These are phyloP conservation scores for Botrytis hyacinthi DNA, from an alignment of 2,329 filamentous ascomycete species.

Conservation along the genomic window DNA sequence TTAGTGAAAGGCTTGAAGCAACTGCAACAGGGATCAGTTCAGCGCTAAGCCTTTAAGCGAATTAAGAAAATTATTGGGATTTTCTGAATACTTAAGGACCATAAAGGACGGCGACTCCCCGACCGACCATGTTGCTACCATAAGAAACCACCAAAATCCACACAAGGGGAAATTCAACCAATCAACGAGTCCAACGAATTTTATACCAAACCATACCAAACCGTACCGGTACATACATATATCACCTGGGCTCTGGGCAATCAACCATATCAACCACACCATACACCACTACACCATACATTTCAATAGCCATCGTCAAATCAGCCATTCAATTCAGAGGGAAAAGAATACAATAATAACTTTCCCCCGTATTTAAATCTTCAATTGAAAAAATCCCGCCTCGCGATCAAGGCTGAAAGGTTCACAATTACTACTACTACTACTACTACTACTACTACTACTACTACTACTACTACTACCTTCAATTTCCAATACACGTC, in stretches of 20 bases:
- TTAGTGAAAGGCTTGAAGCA: constrained; percentile 18
- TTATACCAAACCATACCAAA: neutral
- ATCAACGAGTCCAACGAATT: constrained; percentile 15
- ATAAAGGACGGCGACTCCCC: constrained; percentile 18
- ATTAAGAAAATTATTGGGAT: constrained; percentile 15
- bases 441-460: too few species aligned
- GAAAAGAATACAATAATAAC: neutral
- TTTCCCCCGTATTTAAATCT: neutral
- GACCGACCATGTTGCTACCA: constrained; percentile 10
- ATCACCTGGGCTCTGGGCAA: neutral
- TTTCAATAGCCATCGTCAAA: neutral
- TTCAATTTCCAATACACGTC: neutral
- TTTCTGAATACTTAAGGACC: constrained; percentile 19
- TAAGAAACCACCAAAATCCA: constrained; percentile 17
- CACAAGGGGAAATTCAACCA: neutral
- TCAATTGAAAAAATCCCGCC: neutral
- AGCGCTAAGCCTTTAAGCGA: constrained; percentile 16
- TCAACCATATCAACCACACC: neutral
- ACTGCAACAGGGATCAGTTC: constrained; percentile 6
- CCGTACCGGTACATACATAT: neutral
- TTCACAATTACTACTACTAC: neutral
- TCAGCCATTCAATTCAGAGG: neutral
- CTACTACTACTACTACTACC: neutral
- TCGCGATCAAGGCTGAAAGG: constrained; percentile 11
- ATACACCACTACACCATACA: neutral